These are phyloP conservation scores for Entonaema liquescens DNA, from an alignment of 495 filamentous ascomycete species.

Conservation along the genomic window DNA sequence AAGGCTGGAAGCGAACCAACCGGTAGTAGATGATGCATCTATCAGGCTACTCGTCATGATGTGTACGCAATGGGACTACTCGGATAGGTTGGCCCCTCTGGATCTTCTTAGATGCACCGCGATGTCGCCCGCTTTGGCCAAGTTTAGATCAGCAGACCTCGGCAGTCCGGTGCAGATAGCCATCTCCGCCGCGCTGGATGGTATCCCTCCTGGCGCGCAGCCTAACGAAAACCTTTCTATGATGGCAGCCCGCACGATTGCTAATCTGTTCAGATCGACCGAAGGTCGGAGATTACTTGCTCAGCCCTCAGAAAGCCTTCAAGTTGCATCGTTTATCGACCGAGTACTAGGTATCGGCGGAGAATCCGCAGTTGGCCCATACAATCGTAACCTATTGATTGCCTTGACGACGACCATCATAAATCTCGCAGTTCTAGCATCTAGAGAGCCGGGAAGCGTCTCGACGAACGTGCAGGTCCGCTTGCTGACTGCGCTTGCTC, in stretches of 20 bases:
- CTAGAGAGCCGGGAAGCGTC: slow-evolving; percentile 43
- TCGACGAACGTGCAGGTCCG: slow-evolving; percentile 38
- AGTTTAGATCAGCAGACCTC: slow-evolving; percentile 50
- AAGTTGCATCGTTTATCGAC: slow-evolving; percentile 52
- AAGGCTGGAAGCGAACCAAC: slow-evolving; percentile 62
- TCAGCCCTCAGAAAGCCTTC: slow-evolving; percentile 61
- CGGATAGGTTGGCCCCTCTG: slow-evolving; percentile 80
- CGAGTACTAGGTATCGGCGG: slow-evolving; percentile 59
- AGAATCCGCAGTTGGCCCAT: slow-evolving; percentile 56
- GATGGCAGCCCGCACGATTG: slow-evolving; percentile 81
- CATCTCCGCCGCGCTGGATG: slow-evolving; percentile 61
- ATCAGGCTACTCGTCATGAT: slow-evolving; percentile 71
- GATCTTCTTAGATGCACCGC: slow-evolving; percentile 85
- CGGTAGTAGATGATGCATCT: slow-evolving; percentile 48
- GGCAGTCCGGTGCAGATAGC: slow-evolving; percentile 63
- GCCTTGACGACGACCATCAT: slow-evolving; percentile 84
- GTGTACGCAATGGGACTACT: slow-evolving; percentile 77
- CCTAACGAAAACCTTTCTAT: slow-evolving; percentile 79
- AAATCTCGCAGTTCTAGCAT: slow-evolving; percentile 77
- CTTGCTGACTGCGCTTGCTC: slow-evolving; percentile 60
- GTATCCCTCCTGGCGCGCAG: slow-evolving; percentile 35
- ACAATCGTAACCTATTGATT: slow-evolving; percentile 83
- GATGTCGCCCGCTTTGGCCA: slow-evolving; percentile 68
- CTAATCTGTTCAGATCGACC: slow-evolving; percentile 84
- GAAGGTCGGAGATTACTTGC: slow-evolving; percentile 72